Conservation (phyloP, 495 filamentous ascomycete species). For the Tuber melanosporum region DNA sequence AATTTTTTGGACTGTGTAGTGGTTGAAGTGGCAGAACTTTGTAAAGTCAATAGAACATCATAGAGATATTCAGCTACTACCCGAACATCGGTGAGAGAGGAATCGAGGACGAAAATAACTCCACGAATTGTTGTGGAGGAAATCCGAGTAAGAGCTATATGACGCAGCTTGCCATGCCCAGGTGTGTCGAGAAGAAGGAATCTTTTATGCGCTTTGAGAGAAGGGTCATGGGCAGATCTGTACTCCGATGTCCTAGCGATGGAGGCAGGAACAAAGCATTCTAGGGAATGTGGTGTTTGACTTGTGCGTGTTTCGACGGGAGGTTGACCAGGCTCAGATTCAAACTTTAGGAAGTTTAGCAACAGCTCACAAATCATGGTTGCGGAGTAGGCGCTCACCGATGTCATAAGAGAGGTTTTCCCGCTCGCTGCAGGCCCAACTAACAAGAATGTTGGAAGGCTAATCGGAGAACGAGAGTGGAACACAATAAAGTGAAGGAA, state of each 20-base stretch:
- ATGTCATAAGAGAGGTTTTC: constrained; percentile 81
- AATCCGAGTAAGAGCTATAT: constrained; percentile 49
- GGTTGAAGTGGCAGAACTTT: constrained; percentile 61
- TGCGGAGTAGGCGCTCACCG: constrained; percentile 49
- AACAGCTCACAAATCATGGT: neutral
- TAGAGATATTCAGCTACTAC: constrained; percentile 75
- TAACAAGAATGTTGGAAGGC: constrained; percentile 74
- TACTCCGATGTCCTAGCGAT: constrained; percentile 59
- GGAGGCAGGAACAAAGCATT: constrained; percentile 62
- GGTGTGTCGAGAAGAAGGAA: constrained; percentile 84
- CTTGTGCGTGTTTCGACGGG: constrained; percentile 69
- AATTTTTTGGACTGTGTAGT: constrained; percentile 62
- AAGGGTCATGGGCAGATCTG: constrained; percentile 63
- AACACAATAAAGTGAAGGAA: constrained; percentile 73
- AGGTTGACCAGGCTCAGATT: constrained; percentile 35
- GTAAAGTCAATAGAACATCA: constrained; percentile 72
- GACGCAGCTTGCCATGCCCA: constrained; percentile 87
- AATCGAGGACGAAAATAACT: constrained; percentile 83
- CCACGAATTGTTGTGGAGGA: constrained; percentile 55
- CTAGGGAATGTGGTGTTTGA: constrained; percentile 64
- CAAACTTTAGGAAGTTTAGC: constrained; percentile 23
- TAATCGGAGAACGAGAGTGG: constrained; percentile 55
- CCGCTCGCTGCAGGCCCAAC: constrained; percentile 77
- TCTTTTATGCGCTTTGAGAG: constrained; percentile 56
- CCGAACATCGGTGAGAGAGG: constrained; percentile 58